These are phyloP conservation scores for Candida glucosophila DNA, from an alignment of 1,139 yeast species.

Conservation along the genomic window DNA sequence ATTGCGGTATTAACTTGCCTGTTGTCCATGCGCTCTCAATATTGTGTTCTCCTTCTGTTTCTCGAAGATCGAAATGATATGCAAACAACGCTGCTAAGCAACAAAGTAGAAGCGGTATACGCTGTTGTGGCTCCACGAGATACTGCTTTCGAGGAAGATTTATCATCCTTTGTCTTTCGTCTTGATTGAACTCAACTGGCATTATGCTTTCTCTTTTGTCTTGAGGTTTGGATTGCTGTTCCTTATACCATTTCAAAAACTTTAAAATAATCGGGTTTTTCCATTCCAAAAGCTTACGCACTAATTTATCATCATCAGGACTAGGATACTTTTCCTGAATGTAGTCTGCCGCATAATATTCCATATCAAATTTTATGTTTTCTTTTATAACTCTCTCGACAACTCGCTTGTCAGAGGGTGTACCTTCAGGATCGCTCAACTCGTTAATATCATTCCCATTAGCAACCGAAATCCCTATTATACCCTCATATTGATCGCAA, in stretches of 20 bases:
- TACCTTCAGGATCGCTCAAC: slow-evolving; percentile 66
- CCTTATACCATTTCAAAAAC: slow-evolving; percentile 44
- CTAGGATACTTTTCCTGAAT: slow-evolving; percentile 51
- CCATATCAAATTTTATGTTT: slow-evolving; percentile 75
- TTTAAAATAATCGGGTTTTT: slow-evolving; percentile 37
- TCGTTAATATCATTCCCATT: slow-evolving; percentile 92
- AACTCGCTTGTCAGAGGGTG: slow-evolving; percentile 46
- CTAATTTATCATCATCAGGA: slow-evolving; percentile 46
- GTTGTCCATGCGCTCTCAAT: slow-evolving; percentile 93
- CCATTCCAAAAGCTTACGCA: slow-evolving; percentile 48
- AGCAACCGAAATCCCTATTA: slow-evolving; percentile 56
- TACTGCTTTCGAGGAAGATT: slow-evolving; percentile 60
- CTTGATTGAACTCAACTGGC: slow-evolving; percentile 44
- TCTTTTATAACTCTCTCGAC: slow-evolving; percentile 63
- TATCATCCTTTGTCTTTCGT: slow-evolving; percentile 60
- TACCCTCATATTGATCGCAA: slow-evolving; percentile 53
- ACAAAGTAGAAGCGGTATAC: slow-evolving; percentile 43
- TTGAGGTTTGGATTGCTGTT: slow-evolving; percentile 16
- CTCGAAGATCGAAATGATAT: slow-evolving; percentile 65
- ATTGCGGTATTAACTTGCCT: slow-evolving; percentile 76
- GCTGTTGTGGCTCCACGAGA: slow-evolving; percentile 42
- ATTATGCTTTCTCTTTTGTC: slow-evolving; percentile 19
- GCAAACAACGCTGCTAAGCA: slow-evolving; percentile 63
- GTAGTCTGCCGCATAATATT: slow-evolving; percentile 80
- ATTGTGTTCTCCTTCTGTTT: slow-evolving; percentile 68